These are phyloP conservation scores for Rhodotorula sp. DNA, from an alignment of 1,284 basidiomycete species.

Conservation along the genomic window DNA sequence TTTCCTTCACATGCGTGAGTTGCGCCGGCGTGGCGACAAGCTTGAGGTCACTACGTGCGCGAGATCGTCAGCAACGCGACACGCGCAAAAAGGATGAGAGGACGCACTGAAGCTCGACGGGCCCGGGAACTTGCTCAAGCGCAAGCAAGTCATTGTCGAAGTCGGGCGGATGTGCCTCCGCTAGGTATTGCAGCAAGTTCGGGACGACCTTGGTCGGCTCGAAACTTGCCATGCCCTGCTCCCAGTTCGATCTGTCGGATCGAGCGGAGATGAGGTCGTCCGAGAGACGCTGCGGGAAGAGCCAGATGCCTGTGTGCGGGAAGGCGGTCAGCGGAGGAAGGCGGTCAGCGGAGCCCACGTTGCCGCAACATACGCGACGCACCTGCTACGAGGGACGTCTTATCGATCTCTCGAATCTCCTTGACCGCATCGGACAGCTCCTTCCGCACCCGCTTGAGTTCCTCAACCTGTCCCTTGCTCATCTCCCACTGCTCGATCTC, in stretches of 20 bases:
- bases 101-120: no score
- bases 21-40: background rate
- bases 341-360: no score
- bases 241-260: background rate
- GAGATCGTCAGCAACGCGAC: background rate
- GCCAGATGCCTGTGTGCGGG: background rate
- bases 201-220: background rate
- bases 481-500: constrained; percentile 15
- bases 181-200: background rate
- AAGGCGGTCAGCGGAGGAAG: no score
- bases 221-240: background rate
- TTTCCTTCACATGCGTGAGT: background rate
- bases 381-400: no score
- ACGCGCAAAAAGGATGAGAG: rapidly evolving
- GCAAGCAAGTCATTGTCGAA: constrained; percentile 10
- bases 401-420: background rate
- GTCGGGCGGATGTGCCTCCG: constrained; percentile 10
- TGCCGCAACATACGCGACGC: no score
- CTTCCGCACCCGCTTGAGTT: constrained; percentile 2
- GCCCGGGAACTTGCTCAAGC: no score
- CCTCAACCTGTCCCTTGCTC: constrained; percentile 6
- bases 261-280: background rate
- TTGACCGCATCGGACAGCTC: background rate
- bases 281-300: background rate
- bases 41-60: constrained; percentile 9